These are phyloP conservation scores for Erigeron canadensis DNA, from an alignment of 129 eudicot genomes.

Conservation along the genomic window DNA sequence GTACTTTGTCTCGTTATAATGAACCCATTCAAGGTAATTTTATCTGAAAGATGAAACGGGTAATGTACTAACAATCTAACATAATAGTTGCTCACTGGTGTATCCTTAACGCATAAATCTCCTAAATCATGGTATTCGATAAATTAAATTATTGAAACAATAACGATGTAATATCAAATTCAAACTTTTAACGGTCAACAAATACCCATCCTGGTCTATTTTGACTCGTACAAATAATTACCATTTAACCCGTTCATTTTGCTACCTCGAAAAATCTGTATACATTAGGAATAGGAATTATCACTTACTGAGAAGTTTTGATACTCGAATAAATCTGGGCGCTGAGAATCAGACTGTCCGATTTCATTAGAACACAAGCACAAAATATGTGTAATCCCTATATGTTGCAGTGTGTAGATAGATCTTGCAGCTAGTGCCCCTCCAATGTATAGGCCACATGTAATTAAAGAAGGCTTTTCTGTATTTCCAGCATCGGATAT, in stretches of 20 bases:
- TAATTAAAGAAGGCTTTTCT: slow-evolving; percentile 72
- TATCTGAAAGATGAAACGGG: not conserved
- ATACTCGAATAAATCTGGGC: slow-evolving; percentile 73
- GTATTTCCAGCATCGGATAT: slow-evolving; percentile 97
- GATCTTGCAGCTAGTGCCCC: slow-evolving; percentile 99
- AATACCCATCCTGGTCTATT: not conserved
- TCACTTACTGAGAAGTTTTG: slow-evolving; percentile 75
- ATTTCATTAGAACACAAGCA: slow-evolving; percentile 95
- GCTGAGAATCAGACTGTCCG: slow-evolving; percentile 93
- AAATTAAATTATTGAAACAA: not conserved
- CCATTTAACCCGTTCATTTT: not conserved
- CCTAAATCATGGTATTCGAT: not conserved
- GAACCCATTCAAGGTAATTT: not conserved
- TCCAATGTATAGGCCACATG: slow-evolving; percentile 67
- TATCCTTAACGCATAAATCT: slow-evolving; percentile 7
- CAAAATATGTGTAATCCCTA: slow-evolving; percentile 88
- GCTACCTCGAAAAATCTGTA: not conserved
- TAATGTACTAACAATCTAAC: too few relatives aligned
- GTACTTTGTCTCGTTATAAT: too few relatives aligned
- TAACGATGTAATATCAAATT: not conserved
- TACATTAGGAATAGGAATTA: slow-evolving; percentile 6
- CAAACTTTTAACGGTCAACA: not conserved
- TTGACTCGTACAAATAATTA: not conserved
- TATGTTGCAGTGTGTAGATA: slow-evolving; percentile 77
- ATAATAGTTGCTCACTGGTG: not conserved